phyloP scores from a whole-genome alignment of 805 yeast genomes.

The Metschnikowia hibisci region DNA sequence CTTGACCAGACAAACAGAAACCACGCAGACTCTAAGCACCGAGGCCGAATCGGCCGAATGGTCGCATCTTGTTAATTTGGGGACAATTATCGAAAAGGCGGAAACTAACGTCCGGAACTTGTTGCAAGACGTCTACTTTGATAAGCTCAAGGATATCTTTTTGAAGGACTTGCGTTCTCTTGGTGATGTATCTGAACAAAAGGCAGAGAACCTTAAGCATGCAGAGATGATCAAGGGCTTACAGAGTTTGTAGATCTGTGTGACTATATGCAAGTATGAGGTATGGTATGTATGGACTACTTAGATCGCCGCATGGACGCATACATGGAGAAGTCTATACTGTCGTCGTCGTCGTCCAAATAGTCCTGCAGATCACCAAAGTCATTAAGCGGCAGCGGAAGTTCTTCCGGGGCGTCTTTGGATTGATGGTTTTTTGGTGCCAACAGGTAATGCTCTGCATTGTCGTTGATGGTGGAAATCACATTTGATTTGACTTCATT shows the following conservation, averaged over 20 bases:
- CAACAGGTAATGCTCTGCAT: conserved; percentile 1
- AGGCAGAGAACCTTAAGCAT: conserved; percentile 30
- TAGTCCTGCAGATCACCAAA: conserved; percentile 1
- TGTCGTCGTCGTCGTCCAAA: conserved; percentile 17
- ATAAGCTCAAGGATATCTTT: conserved; percentile 85
- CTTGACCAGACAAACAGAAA: conserved; percentile 78
- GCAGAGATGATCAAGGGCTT: conserved; percentile 37
- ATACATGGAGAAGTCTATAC: conserved; percentile 28
- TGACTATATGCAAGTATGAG: neutral
- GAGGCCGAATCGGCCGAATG: conserved; percentile 42
- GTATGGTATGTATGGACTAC: neutral
- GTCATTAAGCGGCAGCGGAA: neutral
- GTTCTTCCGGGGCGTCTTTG: neutral
- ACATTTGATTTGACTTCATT: conserved; percentile 32
- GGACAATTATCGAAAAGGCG: conserved; percentile 79
- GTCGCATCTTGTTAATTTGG: conserved; percentile 82
- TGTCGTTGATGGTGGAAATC: conserved; percentile 10
- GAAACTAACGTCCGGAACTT: conserved; percentile 83
- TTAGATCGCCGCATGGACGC: conserved; percentile 12
- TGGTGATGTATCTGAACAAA: conserved; percentile 32
- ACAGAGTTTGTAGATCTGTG: conserved; percentile 25
- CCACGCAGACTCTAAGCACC: conserved; percentile 39
- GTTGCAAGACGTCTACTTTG: conserved; percentile 91
- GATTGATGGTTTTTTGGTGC: neutral
- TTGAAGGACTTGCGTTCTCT: conserved; percentile 41